Conservation (phyloP, 345 rosid genomes). For the Rhodamnia rubescens region DNA sequence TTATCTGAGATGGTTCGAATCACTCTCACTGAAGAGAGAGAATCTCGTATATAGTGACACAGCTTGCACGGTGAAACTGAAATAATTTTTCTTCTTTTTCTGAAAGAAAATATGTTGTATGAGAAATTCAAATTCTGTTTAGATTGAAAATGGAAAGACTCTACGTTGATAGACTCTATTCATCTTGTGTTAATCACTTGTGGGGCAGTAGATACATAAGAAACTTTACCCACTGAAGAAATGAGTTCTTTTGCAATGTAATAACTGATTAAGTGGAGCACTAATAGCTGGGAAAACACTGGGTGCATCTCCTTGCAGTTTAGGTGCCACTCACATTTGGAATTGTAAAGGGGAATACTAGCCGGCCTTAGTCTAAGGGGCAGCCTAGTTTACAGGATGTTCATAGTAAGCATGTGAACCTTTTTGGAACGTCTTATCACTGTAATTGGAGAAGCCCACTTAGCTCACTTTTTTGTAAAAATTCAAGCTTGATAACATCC, state of each 20-base stretch:
- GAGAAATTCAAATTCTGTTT: background rate
- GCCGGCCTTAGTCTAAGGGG: background rate
- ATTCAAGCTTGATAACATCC: background rate
- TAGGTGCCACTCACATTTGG: background rate
- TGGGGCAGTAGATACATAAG: background rate
- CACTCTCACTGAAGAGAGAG: background rate
- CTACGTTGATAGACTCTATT: background rate
- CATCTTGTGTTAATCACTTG: background rate
- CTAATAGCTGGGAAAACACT: background rate
- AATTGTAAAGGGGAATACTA: background rate
- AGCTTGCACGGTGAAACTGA: background rate
- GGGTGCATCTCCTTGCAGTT: background rate
- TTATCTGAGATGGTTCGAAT: background rate
- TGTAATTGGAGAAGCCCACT: background rate
- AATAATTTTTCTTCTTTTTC: background rate
- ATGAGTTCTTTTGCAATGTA: background rate
- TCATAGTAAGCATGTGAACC: background rate
- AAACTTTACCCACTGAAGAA: background rate
- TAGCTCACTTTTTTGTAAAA: no score
- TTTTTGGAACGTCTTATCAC: background rate
- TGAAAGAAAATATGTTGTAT: background rate
- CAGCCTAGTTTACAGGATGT: background rate
- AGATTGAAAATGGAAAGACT: background rate
- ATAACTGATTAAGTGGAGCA: background rate
- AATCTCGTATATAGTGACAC: background rate